Percentiles rank a stretch among this genome's conserved stretches.
Conservation (phyloP, 768 basidiomycete species). For the Kwoniella newhampshirensis region DNA sequence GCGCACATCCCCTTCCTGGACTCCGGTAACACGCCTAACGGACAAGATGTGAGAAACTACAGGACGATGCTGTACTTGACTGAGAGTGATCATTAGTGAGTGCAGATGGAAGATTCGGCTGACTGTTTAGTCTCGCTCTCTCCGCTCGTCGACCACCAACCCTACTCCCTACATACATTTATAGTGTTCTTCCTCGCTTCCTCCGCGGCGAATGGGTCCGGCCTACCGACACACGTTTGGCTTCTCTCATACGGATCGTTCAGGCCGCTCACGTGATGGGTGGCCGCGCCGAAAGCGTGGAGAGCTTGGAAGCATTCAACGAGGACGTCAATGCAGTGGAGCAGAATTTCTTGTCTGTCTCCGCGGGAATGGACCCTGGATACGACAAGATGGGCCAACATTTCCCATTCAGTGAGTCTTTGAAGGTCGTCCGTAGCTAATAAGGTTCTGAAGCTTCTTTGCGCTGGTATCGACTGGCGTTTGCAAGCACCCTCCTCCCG, state of each 20-base stretch:
- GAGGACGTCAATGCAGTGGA: slow-evolving; percentile 17
- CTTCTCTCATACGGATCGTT: slow-evolving; percentile 12
- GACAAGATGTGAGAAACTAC: slow-evolving; percentile 5
- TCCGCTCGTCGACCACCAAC: slow-evolving; percentile 12
- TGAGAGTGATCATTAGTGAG: slow-evolving; percentile 29
- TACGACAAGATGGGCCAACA: slow-evolving; percentile 18
- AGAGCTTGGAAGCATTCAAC: slow-evolving; percentile 21
- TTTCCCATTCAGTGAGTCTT: slow-evolving; percentile 27
- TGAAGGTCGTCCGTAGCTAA: no score
- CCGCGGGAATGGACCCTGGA: slow-evolving; percentile 3
- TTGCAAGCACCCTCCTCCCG: slow-evolving; percentile 14
- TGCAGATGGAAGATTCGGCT: background rate
- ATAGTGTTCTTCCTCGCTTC: slow-evolving; percentile 5
- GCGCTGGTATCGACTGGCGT: slow-evolving; percentile 23
- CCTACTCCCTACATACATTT: background rate
- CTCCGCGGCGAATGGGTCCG: slow-evolving; percentile 4
- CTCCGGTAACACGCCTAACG: background rate
- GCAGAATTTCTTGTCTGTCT: background rate
- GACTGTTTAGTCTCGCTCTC: slow-evolving; percentile 15
- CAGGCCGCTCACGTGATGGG: slow-evolving; percentile 17
- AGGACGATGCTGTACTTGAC: slow-evolving; percentile 23
- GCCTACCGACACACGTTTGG: slow-evolving; percentile 17
- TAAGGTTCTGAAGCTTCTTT: slow-evolving; percentile 11
- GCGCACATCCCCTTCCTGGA: slow-evolving; percentile 10
- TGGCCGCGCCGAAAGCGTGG: slow-evolving; percentile 5